These are phyloP conservation scores for Colletotrichum lini DNA, from an alignment of 2,329 filamentous ascomycete genomes.

Conservation along the genomic window DNA sequence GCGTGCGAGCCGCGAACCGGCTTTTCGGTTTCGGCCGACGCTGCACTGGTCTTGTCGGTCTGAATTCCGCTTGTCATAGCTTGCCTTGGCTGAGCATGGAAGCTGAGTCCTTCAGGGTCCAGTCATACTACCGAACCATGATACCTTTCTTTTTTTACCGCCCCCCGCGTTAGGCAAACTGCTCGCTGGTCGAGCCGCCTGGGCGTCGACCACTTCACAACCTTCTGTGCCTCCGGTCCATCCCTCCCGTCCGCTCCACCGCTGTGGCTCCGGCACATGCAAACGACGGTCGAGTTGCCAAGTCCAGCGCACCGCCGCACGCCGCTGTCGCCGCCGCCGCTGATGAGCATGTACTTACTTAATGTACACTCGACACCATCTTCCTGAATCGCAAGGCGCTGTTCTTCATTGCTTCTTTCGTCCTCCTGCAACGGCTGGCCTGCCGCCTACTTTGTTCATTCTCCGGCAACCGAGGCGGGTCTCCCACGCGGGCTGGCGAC, in stretches of 20 bases:
- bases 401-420: constrained; percentile 10
- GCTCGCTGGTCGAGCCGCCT: constrained; percentile 6
- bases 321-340: constrained; percentile 5
- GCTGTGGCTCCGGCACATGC: constrained; percentile 34
- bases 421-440: not conserved
- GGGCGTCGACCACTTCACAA: constrained; percentile 1
- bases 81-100: not conserved
- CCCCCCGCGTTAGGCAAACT: constrained; percentile 24
- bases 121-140: constrained; percentile 11
- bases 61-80: not conserved
- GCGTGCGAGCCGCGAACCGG: not conserved
- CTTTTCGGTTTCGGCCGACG: not conserved
- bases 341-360: too few species aligned
- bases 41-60: not conserved
- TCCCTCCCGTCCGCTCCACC: constrained; percentile 41
- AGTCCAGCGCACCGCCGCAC: constrained; percentile 31
- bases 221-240: constrained; percentile 40
- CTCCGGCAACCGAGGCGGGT: constrained; percentile 16
- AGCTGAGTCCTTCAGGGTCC: constrained; percentile 24
- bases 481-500: not conserved
- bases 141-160: too few species aligned
- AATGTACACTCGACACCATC: constrained; percentile 18
- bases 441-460: not conserved
- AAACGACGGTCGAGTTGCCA: constrained; percentile 26
- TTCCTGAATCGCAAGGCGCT: not conserved